Base-by-base conservation (phyloP, 108 stramenopile species). In the Ochromonas danica region DNA sequence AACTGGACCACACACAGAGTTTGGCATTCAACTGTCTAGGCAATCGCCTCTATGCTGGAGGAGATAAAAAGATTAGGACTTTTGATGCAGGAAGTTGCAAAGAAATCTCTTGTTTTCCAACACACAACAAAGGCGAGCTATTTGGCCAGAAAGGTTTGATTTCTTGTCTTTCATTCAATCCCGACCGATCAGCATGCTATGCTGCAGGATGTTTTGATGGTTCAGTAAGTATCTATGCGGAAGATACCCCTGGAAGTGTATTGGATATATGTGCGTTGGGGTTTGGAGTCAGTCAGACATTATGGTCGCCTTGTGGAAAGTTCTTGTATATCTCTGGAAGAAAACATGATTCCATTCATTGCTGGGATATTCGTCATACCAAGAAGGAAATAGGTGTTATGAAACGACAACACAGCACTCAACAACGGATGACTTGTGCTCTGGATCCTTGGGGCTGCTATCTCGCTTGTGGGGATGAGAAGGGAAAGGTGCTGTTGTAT, bases 161-260 rank as follows among this genome's bases (percentile, higher is more conserved):
- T 57, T 75, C 72, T 75, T 45, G 51, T 33, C n/a, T 75, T 41
- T 41, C 40, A 35, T 75, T 75, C 40, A 75, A 75, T 75, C 72
- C 72, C 6, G 72, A 75, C 31, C 25, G 25, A 6, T 42, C 40
- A 35, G 72, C 14, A 14, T 3, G 3, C 6, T 75, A 57, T 60
- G 72, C 72, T 75, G 72, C 72, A 14, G 72, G 72, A 14, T 75
- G 14, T 42, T 75, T 30, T 75, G 72, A 3, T 41, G 31, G 28
- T 27, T 6, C 6, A 6, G 40, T 75, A 28, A 27, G 40, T 42
- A 25, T 75, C 10, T 75, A 75, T 36, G 72, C 31, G 3, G 72
- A 75, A 60, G 38, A 75, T 25, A 27, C 27, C 17, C 22, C 45
- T n/a, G 31, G 22, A 42, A 30, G 40, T 25, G 25, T 60, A 27